Conservation (phyloP, 2,329 filamentous ascomycete species). For the Rhynchosporium agropyri region DNA sequence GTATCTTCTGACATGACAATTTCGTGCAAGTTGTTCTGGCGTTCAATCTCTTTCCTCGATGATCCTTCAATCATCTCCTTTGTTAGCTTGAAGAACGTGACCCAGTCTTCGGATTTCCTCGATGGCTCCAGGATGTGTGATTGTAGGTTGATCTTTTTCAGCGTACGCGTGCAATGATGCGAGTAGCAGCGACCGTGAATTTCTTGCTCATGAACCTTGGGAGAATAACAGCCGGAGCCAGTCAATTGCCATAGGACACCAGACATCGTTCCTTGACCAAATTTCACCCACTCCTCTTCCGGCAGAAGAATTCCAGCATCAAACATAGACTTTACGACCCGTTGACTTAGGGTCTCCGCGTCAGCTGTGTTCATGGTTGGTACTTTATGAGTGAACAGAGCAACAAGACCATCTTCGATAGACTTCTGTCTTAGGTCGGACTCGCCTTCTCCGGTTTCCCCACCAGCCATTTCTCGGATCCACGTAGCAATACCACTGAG, state of each 20-base stretch:
- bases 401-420: slow-evolving; percentile 84
- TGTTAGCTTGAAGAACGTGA: slow-evolving; percentile 81
- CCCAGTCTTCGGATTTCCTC: slow-evolving; percentile 77
- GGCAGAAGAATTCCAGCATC: slow-evolving; percentile 74
- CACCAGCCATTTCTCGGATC: slow-evolving; percentile 77
- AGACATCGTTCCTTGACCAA: slow-evolving; percentile 76
- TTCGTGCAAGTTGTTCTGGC: slow-evolving; percentile 93
- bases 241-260: slow-evolving; percentile 94
- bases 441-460: slow-evolving; percentile 68
- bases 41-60: slow-evolving; percentile 84
- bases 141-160: slow-evolving; percentile 91
- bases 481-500: slow-evolving; percentile 84
- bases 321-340: slow-evolving; percentile 80
- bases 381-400: slow-evolving; percentile 90
- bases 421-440: slow-evolving; percentile 82
- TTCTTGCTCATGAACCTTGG: slow-evolving; percentile 69
- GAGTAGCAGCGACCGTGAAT: slow-evolving; percentile 84
- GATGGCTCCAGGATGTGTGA: slow-evolving; percentile 70
- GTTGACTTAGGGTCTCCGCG: slow-evolving; percentile 81
- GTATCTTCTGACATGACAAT: slow-evolving; percentile 91
- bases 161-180: slow-evolving; percentile 86
- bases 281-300: slow-evolving; percentile 98
- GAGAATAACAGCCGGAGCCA: slow-evolving; percentile 86
- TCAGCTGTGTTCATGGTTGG: slow-evolving; percentile 98
- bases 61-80: slow-evolving; percentile 73